Base-by-base conservation (phyloP, 768 basidiomycete genomes). In the Hirschioporus abietinus region DNA sequence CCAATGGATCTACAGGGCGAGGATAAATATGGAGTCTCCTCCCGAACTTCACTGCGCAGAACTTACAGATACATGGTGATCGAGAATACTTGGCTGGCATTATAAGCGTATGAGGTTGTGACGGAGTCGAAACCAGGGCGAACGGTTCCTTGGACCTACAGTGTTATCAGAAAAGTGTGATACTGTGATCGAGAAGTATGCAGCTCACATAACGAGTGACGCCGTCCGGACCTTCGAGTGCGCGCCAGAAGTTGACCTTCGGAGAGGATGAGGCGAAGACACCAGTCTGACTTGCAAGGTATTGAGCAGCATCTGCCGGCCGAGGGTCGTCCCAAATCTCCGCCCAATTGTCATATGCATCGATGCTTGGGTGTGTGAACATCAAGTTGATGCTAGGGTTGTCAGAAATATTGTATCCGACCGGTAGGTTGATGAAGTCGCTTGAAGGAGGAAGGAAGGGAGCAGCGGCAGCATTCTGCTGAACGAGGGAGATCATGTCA, bases 311-410 rank as follows among this genome's bases (percentile, higher is more conserved):
- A 68, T 89, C 87, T 1, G 85, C 84, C 8, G 83, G 72, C 23
- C 82, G 79, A 26, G 87, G 87, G 73, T 77, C 76, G 35, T 75
- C 74, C 85, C 84, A 87, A 2, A 87, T 83, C 52, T 81, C 69
- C 1, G 82, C 83, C 87, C 87, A 89, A 74, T 87, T 88, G n/a
- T 88, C 85, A 71, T 88, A 88, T 0, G 85, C 81, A 70, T 88
- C 85, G 68, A 89, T 78, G 52, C 78, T 78, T 1, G 87, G 86
- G 72, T 88, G 87, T 6, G 84, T 87, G 77, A 89, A 88, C 24
- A 88, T 84, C 70, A 88, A 74, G 69, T 87, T 87, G 70, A 88
- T 85, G 7, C 85, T 86, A 20, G 87, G 87, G 73, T 88, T 88
- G 71, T 88, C 87, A 26, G 80, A 82, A 7, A 83, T 84, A 66